Evolutionary conservation across 2,329 filamentous ascomycete genomes (phyloP), one percentile per base, ranked within the genome.

Genomic region (Bipolaris bicolor): DNA sequence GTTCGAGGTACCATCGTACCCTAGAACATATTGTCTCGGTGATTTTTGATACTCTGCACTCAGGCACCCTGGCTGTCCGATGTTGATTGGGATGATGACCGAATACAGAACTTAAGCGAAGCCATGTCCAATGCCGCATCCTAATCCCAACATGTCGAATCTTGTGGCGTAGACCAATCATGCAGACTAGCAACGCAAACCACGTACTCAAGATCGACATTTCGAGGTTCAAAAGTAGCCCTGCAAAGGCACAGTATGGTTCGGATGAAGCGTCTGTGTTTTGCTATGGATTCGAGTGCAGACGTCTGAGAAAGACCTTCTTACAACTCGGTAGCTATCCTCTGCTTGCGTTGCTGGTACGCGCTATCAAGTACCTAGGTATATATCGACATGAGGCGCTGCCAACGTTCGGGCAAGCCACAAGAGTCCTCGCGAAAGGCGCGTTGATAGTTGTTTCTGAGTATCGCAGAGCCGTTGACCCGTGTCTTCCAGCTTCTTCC

Each of bases 201-300:
- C 58, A 65, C 58, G 54, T 56, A 58, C 59, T 61, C 62, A 64
- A 60, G 57, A 51, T 63, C 58, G 58, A 67, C 62, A 60, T 67
- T 65, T 68, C 68, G 70, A 66, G 63, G 61, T 63, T 64, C 68
- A 73, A 63, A 72, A 68, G 69, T 63, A 75, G 72, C 68, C 69
- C 56, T 65, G 71, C 70, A 74, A 73, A 74, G 72, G 71, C 74
- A 77, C 74, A 76, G 71, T 74, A 54, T 66, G 71, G 68, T 76
- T 75, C 73, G 72, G 71, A 64, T 75, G 75, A 77, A 76, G 66
- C 75, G 72, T 76, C 75, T 78, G 79, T 80, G 77, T 80, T 88
- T 85, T 89, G 88, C 88, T 90, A 90, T 87, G 87, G 84, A 87
- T 74, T 78, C 78, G 78, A 84, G 86, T 86, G 84, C 86, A 85